Evolutionary conservation across 805 yeast species (phyloP).

Genomic region (Saturnispora quitensis): DNA sequence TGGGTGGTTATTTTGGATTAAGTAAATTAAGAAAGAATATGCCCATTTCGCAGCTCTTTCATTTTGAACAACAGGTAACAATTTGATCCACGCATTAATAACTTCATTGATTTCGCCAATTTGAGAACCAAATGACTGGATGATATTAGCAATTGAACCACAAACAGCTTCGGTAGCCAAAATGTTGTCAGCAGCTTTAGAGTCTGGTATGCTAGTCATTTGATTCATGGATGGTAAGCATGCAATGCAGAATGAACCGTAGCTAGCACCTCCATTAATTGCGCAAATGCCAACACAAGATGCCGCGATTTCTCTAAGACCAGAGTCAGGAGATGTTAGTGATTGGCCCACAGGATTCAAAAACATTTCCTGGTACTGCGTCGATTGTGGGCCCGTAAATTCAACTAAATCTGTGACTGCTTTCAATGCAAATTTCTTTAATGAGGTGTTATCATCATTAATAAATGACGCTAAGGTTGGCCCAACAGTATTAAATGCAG

Average conservation of each 20-base stretch:
- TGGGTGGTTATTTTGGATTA: slow-evolving; percentile 61
- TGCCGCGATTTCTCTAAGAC: slow-evolving; percentile 80
- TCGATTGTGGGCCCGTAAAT: slow-evolving; percentile 62
- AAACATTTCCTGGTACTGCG: slow-evolving; percentile 55
- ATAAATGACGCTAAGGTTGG: slow-evolving; percentile 56
- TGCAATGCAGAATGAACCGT: slow-evolving; percentile 53
- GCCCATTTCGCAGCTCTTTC: slow-evolving; percentile 83
- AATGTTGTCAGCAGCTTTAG: slow-evolving; percentile 75
- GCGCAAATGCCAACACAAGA: slow-evolving; percentile 82
- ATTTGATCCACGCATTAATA: slow-evolving; percentile 66
- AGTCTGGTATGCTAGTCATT: slow-evolving; percentile 67
- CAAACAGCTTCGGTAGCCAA: slow-evolving; percentile 82
- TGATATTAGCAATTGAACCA: slow-evolving; percentile 75
- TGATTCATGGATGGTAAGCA: slow-evolving; percentile 70
- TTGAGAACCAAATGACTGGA: slow-evolving; percentile 49
- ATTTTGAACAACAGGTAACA: slow-evolving; percentile 77
- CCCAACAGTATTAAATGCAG: slow-evolving; percentile 53
- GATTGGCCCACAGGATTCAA: slow-evolving; percentile 56
- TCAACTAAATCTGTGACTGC: slow-evolving; percentile 76
- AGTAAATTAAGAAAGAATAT: slow-evolving; percentile 63
- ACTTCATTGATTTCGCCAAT: slow-evolving; percentile 57
- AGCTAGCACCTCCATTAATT: slow-evolving; percentile 60
- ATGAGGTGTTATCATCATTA: slow-evolving; percentile 55
- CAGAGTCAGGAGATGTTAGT: slow-evolving; percentile 55
- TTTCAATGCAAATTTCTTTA: slow-evolving; percentile 70